Evolutionary conservation across 2,329 filamentous ascomycete genomes (phyloP).

Genomic region (Grosmannia huntii): DNA sequence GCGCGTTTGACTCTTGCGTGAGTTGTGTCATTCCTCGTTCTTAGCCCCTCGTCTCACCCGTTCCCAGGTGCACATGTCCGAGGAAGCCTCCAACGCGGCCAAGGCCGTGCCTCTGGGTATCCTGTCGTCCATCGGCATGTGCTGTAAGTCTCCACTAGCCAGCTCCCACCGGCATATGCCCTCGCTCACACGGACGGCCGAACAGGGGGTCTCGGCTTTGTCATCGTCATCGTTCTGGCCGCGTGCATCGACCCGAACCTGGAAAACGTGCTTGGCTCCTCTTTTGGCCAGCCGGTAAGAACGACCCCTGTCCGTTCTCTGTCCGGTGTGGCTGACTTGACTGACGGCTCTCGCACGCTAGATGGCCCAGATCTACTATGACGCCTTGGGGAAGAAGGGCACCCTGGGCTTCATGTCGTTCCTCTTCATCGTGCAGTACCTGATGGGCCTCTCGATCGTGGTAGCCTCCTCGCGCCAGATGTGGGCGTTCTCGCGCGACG

Average conservation of each 20-base stretch:
- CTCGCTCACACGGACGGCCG: too few species aligned
- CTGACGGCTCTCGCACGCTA: background rate
- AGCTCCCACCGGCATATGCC: background rate
- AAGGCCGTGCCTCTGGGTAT: constrained; percentile 40
- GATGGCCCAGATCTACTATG: constrained; percentile 42
- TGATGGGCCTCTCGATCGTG: constrained; percentile 46
- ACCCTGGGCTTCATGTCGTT: constrained; percentile 46
- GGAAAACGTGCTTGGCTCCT: constrained; percentile 29
- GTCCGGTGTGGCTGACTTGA: too few species aligned
- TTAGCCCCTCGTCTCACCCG: background rate
- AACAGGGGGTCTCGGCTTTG: constrained; percentile 40
- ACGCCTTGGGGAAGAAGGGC: constrained; percentile 45
- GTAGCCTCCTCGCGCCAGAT: constrained; percentile 47
- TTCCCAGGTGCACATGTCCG: constrained; percentile 27
- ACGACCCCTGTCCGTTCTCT: background rate
- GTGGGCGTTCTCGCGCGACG: constrained; percentile 52
- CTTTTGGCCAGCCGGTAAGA: constrained; percentile 39
- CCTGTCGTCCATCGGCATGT: constrained; percentile 40
- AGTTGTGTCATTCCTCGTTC: constrained; percentile 20
- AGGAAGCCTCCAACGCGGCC: constrained; percentile 47
- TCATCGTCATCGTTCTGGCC: constrained; percentile 44
- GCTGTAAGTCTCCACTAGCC: constrained; percentile 14
- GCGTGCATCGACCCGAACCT: constrained; percentile 42
- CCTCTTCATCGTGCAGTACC: constrained; percentile 47
- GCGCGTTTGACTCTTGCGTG: constrained; percentile 43